Evolutionary conservation across 371 early-diverging fungal genomes (phyloP).

Genomic region (Batkoa obscura): DNA sequence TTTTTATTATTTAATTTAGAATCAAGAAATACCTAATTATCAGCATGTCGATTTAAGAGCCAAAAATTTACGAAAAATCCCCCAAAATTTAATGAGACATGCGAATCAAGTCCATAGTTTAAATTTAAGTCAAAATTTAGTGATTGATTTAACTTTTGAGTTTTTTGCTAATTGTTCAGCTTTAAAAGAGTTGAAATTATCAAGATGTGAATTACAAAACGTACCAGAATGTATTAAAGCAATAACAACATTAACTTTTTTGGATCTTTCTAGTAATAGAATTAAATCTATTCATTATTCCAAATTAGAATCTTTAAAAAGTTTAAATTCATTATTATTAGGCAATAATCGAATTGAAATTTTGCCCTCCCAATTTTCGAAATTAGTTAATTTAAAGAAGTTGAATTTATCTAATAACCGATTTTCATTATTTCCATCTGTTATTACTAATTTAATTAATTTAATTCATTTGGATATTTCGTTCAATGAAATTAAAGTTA

Average conservation of each 20-base stretch:
- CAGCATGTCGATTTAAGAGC: slow-evolving; percentile 36
- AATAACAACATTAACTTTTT: slow-evolving; percentile 28
- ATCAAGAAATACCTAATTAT: slow-evolving; percentile 11
- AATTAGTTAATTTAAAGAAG: slow-evolving; percentile 30
- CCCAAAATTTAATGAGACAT: slow-evolving; percentile 10
- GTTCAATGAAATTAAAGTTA: slow-evolving; percentile 52
- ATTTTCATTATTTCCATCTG: slow-evolving; percentile 40
- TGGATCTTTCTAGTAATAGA: slow-evolving; percentile 62
- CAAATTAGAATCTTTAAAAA: slow-evolving; percentile 28
- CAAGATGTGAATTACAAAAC: slow-evolving; percentile 37
- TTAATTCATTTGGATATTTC: slow-evolving; percentile 59
- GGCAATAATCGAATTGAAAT: slow-evolving; percentile 48
- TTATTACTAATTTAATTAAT: slow-evolving; percentile 31
- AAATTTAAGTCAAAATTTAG: slow-evolving; percentile 48
- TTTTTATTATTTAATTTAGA: background rate
- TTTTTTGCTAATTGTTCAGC: slow-evolving; percentile 46
- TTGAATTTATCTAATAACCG: slow-evolving; percentile 64
- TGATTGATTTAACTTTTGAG: slow-evolving; percentile 46
- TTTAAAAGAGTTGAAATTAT: slow-evolving; percentile 41
- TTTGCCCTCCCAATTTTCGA: slow-evolving; percentile 32
- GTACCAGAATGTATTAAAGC: slow-evolving; percentile 37
- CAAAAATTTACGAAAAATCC: slow-evolving; percentile 44
- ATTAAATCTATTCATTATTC: slow-evolving; percentile 33
- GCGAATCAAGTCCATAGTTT: slow-evolving; percentile 23
- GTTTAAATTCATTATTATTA: slow-evolving; percentile 35